phyloP scores from a whole-genome alignment of 345 rosid species.

The Noccaea bulbosa region DNA sequence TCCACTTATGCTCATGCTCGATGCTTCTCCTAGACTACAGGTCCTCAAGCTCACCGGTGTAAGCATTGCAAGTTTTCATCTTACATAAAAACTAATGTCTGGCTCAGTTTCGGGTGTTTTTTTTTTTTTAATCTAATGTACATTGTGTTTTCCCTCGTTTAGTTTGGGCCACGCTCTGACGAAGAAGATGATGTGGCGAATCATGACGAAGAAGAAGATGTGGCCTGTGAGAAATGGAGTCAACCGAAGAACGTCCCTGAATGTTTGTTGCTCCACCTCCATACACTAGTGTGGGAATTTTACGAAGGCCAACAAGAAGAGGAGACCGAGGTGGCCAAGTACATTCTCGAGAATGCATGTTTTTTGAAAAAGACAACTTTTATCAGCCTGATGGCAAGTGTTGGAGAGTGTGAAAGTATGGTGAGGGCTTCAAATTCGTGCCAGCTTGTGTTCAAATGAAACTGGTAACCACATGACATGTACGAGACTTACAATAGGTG shows the following conservation, averaged over 20 bases:
- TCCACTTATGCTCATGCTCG: not conserved
- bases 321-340: not conserved
- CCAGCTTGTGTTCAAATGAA: too few species aligned
- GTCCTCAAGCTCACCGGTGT: not conserved
- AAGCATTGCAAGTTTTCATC: not conserved
- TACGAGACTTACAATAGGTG: too few species aligned
- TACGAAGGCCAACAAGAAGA: not conserved
- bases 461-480: too few species aligned
- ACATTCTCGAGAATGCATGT: not conserved
- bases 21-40: conserved; percentile 2
- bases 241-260: not conserved
- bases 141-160: not conserved
- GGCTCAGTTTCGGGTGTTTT: not conserved
- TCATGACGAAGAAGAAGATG: too few species aligned
- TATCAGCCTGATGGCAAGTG: too few species aligned
- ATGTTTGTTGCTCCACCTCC: not conserved
- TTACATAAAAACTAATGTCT: not conserved
- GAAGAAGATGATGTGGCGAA: too few species aligned
- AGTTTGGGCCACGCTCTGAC: too few species aligned
- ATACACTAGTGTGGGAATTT: not conserved
- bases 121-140: not conserved
- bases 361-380: not conserved
- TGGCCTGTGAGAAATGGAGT: not conserved
- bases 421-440: too few species aligned
- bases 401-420: too few species aligned